phyloP scores from a whole-genome alignment of 108 stramenopile genomes.

The Parietichytrium sp. region DNA sequence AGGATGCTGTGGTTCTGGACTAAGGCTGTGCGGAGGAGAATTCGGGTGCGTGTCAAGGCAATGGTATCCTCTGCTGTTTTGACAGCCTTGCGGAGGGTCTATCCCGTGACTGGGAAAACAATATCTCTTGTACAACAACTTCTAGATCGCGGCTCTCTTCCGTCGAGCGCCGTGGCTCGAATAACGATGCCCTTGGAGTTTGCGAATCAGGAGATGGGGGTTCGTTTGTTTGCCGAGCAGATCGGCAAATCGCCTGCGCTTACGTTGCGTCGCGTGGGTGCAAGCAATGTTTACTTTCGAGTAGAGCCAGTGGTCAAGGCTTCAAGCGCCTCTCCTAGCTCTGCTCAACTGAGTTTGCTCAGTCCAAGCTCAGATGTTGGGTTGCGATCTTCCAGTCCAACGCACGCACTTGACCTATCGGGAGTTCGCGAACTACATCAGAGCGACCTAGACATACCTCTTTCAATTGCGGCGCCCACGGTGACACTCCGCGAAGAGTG shows the following conservation, averaged over 20 bases:
- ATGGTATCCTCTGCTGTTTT: slow-evolving; percentile 29
- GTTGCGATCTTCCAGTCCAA: too few species aligned
- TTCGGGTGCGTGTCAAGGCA: neutral
- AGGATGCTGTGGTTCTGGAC: too few species aligned
- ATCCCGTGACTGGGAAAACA: slow-evolving; percentile 2
- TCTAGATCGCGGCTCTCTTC: neutral
- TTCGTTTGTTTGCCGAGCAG: neutral
- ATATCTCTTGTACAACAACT: neutral
- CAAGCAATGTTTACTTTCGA: neutral
- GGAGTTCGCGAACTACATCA: too few species aligned
- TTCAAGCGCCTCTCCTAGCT: too few species aligned
- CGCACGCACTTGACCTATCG: too few species aligned
- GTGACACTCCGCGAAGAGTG: neutral
- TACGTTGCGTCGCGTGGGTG: neutral
- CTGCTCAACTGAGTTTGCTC: too few species aligned
- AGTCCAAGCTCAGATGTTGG: too few species aligned
- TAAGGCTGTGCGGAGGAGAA: neutral
- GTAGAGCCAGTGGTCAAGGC: slow-evolving; percentile 23
- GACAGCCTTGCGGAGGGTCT: neutral
- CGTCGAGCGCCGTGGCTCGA: neutral
- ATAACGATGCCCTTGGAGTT: neutral
- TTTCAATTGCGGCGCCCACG: slow-evolving; percentile 20
- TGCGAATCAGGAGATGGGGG: neutral
- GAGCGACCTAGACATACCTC: too few species aligned
- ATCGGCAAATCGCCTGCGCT: neutral